These are phyloP conservation scores for Chaetomiaceae sp. DNA, from an alignment of 2,329 filamentous ascomycete species.

Conservation along the genomic window DNA sequence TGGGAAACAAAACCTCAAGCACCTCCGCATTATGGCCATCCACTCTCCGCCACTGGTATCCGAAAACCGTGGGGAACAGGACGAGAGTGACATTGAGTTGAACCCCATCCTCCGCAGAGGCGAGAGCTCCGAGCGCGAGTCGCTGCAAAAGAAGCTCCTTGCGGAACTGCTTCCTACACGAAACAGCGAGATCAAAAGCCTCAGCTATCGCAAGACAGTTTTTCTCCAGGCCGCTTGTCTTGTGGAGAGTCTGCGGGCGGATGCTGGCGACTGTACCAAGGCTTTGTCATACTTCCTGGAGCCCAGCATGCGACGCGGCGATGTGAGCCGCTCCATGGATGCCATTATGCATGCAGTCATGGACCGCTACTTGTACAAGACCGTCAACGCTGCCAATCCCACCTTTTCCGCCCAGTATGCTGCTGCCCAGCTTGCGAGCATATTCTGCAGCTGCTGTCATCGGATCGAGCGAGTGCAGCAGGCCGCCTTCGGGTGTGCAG, in stretches of 20 bases:
- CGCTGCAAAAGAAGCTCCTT: slow-evolving; percentile 76
- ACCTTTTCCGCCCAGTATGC: slow-evolving; percentile 87
- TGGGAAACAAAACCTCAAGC: slow-evolving; percentile 66
- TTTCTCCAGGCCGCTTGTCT: slow-evolving; percentile 89
- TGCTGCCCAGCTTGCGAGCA: slow-evolving; percentile 78
- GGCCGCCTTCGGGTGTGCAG: slow-evolving; percentile 76
- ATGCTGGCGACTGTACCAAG: slow-evolving; percentile 83
- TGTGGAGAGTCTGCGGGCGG: slow-evolving; percentile 81
- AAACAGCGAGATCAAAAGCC: slow-evolving; percentile 69
- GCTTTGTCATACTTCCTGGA: slow-evolving; percentile 92
- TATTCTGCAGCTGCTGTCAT: slow-evolving; percentile 89
- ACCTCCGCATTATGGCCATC: slow-evolving; percentile 78
- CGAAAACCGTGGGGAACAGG: slow-evolving; percentile 80
- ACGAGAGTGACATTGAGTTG: slow-evolving; percentile 94
- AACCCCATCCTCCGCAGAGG: slow-evolving; percentile 89
- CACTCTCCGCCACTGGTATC: slow-evolving; percentile 84
- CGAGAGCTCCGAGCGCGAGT: slow-evolving; percentile 71
- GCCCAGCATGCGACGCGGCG: slow-evolving; percentile 66
- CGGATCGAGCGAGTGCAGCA: slow-evolving; percentile 88
- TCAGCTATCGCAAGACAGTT: slow-evolving; percentile 86
- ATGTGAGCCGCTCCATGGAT: slow-evolving; percentile 61
- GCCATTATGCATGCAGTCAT: slow-evolving; percentile 64
- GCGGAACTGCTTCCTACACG: slow-evolving; percentile 68
- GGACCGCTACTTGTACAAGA: slow-evolving; percentile 72
- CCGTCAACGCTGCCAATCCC: slow-evolving; percentile 63